Base-by-base conservation (phyloP, 2,329 filamentous ascomycete species). In the Alternaria incomplexa region DNA sequence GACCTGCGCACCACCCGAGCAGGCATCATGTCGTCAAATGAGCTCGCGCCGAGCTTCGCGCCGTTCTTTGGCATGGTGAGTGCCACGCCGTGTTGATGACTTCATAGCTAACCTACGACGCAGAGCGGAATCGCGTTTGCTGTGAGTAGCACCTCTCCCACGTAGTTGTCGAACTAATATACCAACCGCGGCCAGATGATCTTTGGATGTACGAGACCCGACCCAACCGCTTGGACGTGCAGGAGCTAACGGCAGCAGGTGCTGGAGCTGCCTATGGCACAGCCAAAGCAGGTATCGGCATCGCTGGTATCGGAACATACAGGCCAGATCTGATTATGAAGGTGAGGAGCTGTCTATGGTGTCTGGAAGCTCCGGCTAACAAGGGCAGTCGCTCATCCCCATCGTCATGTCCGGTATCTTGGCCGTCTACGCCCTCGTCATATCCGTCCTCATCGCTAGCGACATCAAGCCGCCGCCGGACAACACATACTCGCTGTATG, bases 361-460 rank as follows among this genome's bases (percentile, higher is more conserved):
- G 13, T 23, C 36, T 15, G 51, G 20, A 30, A 54, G 58, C 64
- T 68, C 25, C 15, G 44, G 45, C 74, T 79, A 64, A 79, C 63
- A n/a, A 48, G 2, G 25, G 32, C 73, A 93, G 91, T 94, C 91
- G 61, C 84, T 95, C 56, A 94, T 95, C 72, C 92, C 92, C 66
- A 92, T 96, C 70, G 90, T 99, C 85, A 99, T 99, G 96, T 97
- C 96, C 73, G 96, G 96, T 88, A 99, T 99, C 79, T 93, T 99
- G 77, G 96, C 96, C 62, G 96, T 99, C 71, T 99, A 99, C 84
- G 93, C 94, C 55, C 91, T 99, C 73, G 96, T 99, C 76, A 94
- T 99, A 72, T 92, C 95, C 17, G 96, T 99, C 77, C 88, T 99
- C 72, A 99, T 99, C 80, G 93, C 93, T 59, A 91, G 93, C 81